Percentiles rank a stretch among this genome's conserved stretches.
Evolutionary conservation across 2,329 filamentous ascomycete genomes (phyloP).

Genomic region (Sclerotinia spermophila): DNA sequence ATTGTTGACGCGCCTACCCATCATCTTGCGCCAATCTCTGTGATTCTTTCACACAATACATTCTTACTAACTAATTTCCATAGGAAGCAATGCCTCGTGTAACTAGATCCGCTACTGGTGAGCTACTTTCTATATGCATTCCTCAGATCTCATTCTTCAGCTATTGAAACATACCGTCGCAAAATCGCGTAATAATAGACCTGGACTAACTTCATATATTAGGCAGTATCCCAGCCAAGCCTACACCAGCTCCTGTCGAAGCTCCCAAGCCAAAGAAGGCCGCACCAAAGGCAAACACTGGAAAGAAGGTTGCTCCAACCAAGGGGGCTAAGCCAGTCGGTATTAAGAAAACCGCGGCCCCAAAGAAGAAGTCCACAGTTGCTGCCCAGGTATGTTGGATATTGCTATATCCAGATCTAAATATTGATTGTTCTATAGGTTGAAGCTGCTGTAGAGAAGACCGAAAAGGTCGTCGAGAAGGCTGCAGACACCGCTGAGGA

Average conservation of each 20-base stretch:
- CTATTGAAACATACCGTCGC: conserved; percentile 8
- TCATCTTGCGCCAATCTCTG: conserved; percentile 4
- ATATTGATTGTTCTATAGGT: not conserved
- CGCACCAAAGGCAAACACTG: conserved; percentile 32
- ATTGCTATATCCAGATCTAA: not conserved
- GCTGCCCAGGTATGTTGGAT: conserved; percentile 32
- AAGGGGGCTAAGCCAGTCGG: conserved; percentile 36
- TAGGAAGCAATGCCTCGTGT: conserved; percentile 35
- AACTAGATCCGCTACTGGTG: conserved; percentile 34
- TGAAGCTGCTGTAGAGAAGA: not conserved
- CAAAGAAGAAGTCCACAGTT: conserved; percentile 34
- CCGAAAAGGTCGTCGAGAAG: conserved; percentile 1
- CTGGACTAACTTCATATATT: conserved; percentile 28
- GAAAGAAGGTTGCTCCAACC: conserved; percentile 33
- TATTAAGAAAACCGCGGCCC: conserved; percentile 35
- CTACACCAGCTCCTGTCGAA: conserved; percentile 32
- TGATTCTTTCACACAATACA: not conserved
- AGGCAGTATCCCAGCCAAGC: conserved; percentile 34
- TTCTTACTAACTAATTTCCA: conserved; percentile 11
- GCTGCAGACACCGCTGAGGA: not conserved
- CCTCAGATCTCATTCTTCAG: not conserved
- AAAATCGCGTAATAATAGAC: conserved; percentile 17
- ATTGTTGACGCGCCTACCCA: not conserved
- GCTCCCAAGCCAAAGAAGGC: conserved; percentile 31
- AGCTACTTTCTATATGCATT: conserved; percentile 21